Evolutionary conservation across 2,329 filamentous ascomycete genomes (phyloP), one percentile per base, ranked within the genome.

Genomic region (Aspergillus pseudoglaucus): DNA sequence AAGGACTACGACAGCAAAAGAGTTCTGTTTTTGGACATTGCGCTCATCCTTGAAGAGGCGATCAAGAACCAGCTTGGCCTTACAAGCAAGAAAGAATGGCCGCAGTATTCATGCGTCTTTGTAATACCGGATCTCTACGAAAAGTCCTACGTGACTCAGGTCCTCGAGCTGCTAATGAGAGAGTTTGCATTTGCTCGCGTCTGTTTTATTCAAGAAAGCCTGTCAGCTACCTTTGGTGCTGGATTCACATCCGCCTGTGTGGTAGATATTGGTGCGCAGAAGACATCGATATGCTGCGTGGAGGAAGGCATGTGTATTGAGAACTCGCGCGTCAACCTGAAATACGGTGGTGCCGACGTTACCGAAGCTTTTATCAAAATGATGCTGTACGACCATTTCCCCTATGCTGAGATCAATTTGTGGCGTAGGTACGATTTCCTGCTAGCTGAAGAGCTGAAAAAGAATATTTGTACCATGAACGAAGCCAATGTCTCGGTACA

Each of bases 61-160:
- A 85, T 98, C 59, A 85, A 85, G 54, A 82, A 81, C n/a, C 89
- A 97, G 61, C 77, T 97, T 7, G 88, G 87, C 1, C 68, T 96
- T 38, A 83, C 78, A 23, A 83, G 82, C 53, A 87, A 87, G 60
- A 87, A 85, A 59, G 84, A 91, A 45, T 94, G 90, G 83, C 80
- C 80, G 47, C 87, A 94, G 65, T 97, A 96, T 69, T 93, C 88
- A 60, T 96, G 90, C 59, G 90, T 96, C n/a, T 89, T 97, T 61
- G 84, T 98, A 53, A 94, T 98, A 42, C 93, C 93, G 0, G 93
- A 98, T 65, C 77, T 98, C 8, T 98, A 97, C 70, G 93, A 98
- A 71, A 94, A 95, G 67, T 82, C 82, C 44, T 95, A 96, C 55
- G 88, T 97, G 15, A 88, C 89, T 44, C 84, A 87, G 63, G 75